phyloP scores from a whole-genome alignment of 2,329 filamentous ascomycete species.

The Claviceps sp. region DNA sequence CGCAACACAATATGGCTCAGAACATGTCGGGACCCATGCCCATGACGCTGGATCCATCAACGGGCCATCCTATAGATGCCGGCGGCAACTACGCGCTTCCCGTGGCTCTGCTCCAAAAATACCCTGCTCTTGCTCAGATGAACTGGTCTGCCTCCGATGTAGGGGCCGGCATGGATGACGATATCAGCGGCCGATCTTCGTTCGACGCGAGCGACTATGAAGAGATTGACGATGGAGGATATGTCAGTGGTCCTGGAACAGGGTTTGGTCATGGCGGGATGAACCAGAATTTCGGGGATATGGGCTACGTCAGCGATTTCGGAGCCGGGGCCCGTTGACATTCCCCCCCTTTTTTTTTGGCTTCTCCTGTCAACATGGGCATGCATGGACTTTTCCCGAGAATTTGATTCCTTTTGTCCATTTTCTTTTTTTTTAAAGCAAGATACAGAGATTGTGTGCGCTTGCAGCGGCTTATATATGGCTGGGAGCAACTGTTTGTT shows the following conservation, averaged over 20 bases:
- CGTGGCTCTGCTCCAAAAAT: slow-evolving; percentile 77
- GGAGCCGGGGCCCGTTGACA: slow-evolving; percentile 31
- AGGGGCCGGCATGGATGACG: slow-evolving; percentile 59
- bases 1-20: slow-evolving; percentile 50
- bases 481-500: neutral
- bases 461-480: neutral
- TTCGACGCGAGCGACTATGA: slow-evolving; percentile 74
- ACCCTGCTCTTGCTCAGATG: slow-evolving; percentile 80
- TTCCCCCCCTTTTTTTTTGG: neutral
- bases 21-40: slow-evolving; percentile 41
- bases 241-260: slow-evolving; percentile 49
- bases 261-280: slow-evolving; percentile 45
- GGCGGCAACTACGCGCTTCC: slow-evolving; percentile 58
- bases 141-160: slow-evolving; percentile 62
- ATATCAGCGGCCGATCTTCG: slow-evolving; percentile 64
- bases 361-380: neutral
- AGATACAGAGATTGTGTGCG: neutral
- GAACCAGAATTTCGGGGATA: slow-evolving; percentile 39
- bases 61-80: slow-evolving; percentile 43
- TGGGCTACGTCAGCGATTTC: slow-evolving; percentile 39
- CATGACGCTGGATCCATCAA: slow-evolving; percentile 46
- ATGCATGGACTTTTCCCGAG: neutral
- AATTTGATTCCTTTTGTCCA: neutral
- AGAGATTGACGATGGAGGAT: slow-evolving; percentile 58
- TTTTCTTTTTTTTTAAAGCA: neutral